Evolutionary conservation across 2,329 filamentous ascomycete species (phyloP), one percentile per base, ranked within the genome.

Genomic region (Pyricularia pennisetigena): DNA sequence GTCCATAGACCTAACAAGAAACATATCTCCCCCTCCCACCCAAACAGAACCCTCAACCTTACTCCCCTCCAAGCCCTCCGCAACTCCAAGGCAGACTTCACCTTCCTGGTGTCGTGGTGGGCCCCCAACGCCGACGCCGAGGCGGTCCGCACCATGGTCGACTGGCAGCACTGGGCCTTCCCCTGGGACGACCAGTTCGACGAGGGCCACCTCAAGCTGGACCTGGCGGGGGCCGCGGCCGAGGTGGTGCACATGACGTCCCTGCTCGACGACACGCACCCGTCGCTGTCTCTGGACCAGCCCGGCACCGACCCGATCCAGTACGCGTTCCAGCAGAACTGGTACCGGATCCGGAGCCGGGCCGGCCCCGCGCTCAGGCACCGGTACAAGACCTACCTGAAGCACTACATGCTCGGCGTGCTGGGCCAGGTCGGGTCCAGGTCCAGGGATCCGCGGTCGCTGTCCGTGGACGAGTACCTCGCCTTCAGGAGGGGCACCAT

Each of bases 201-300:
- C 64, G 75, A 76, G 65, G 76, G 76, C 1, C 69, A 70, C n/a
- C 69, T 76, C 24, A 73, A 71, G 54, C 68, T 72, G 23, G 71
- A 76, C 62, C 70, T 70, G 2, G 65, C 68, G 4, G 68, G 68
- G 16, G 74, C 76, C 1, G 70, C 73, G 10, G 65, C 69, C 6
- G 71, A 73, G 64, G 73, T 74, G 28, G 67, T 72, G 16, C 64
- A 69, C 28, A 73, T 71, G 16, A 65, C 72, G 12, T 69, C 72
- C 1, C 68, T 74, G 3, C 67, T 76, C 26, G 72, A 73, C 16
- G 69, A 71, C 49, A 68, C 70, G 23, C 69, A 75, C 57, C 71
- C 75, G 10, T 64, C 65, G 3, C 70, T 74, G 6, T 69, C 72
- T 66, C 67, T 49, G 4, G 71, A 73, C 32, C 66, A 71, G 49